These are phyloP conservation scores for Tuber aestivum DNA, from an alignment of 495 filamentous ascomycete genomes.

Conservation along the genomic window DNA sequence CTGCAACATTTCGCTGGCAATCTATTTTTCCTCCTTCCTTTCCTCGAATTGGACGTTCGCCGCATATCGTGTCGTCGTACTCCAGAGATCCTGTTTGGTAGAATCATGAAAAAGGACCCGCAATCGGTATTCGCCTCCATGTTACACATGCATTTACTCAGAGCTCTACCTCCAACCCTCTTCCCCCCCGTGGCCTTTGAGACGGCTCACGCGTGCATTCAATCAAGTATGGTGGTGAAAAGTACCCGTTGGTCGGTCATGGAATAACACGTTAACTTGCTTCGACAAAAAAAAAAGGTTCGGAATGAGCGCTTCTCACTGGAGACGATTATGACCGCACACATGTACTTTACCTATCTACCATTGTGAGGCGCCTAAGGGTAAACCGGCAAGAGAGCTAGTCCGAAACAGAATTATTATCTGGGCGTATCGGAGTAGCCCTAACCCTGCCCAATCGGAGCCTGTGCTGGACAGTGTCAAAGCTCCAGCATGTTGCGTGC, in stretches of 20 bases:
- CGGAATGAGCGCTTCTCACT: not conserved
- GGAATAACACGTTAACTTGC: not conserved
- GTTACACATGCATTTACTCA: not conserved
- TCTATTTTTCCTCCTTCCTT: not conserved
- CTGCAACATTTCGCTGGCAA: slow-evolving; percentile 1
- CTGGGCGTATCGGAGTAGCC: not conserved
- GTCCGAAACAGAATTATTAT: not conserved
- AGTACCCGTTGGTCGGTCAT: not conserved
- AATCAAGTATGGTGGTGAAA: not conserved
- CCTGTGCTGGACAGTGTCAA: not conserved
- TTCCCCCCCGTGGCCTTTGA: not conserved
- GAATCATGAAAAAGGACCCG: not conserved
- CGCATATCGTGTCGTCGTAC: not conserved
- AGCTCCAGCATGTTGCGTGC: not conserved
- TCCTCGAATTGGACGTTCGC: not conserved
- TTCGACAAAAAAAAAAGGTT: not conserved
- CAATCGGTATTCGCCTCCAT: not conserved
- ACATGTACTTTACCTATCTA: not conserved
- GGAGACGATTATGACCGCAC: not conserved
- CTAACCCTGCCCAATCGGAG: not conserved
- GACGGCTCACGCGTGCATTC: not conserved
- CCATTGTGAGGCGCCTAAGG: not conserved
- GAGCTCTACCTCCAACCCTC: not conserved
- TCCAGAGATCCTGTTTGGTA: not conserved
- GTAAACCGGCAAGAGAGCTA: not conserved